Evolutionary conservation across 2,329 filamentous ascomycete species (phyloP).

Genomic region (Epichloe sp.): DNA sequence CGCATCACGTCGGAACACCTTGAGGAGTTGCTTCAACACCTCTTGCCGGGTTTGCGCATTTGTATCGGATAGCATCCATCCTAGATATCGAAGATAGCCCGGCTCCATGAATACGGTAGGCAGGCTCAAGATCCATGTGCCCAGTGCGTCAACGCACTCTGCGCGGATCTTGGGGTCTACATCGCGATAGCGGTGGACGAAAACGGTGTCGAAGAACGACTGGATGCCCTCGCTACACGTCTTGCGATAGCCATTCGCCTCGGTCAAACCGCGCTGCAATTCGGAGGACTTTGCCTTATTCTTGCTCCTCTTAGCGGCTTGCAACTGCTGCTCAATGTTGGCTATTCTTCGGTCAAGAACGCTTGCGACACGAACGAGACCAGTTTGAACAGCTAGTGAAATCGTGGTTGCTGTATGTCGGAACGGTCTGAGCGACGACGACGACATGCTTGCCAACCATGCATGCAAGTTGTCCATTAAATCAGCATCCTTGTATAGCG

Average conservation of each 20-base stretch:
- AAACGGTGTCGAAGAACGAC: conserved; percentile 84
- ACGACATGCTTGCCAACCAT: conserved; percentile 87
- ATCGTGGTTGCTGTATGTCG: conserved; percentile 86
- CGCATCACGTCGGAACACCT: conserved; percentile 67
- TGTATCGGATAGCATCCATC: conserved; percentile 86
- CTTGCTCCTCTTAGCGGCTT: conserved; percentile 57
- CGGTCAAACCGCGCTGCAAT: conserved; percentile 57
- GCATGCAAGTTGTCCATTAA: conserved; percentile 80
- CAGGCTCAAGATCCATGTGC: conserved; percentile 75
- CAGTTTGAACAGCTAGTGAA: conserved; percentile 64
- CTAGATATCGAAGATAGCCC: conserved; percentile 80
- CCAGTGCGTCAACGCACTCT: conserved; percentile 77
- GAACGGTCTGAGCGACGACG: conserved; percentile 75
- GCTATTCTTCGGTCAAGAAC: conserved; percentile 60
- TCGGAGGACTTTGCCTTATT: conserved; percentile 69
- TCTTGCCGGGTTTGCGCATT: conserved; percentile 65
- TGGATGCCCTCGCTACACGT: conserved; percentile 59
- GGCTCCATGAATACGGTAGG: conserved; percentile 85
- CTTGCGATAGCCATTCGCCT: conserved; percentile 57
- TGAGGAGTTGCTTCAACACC: conserved; percentile 69
- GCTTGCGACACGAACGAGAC: conserved; percentile 60
- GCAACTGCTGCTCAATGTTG: conserved; percentile 64
- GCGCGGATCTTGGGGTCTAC: conserved; percentile 79
- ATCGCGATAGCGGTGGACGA: conserved; percentile 91
- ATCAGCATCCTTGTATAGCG: conserved; percentile 63